These are phyloP conservation scores for Suhomyces atakaporum DNA, from an alignment of 1,139 yeast species.

Conservation along the genomic window DNA sequence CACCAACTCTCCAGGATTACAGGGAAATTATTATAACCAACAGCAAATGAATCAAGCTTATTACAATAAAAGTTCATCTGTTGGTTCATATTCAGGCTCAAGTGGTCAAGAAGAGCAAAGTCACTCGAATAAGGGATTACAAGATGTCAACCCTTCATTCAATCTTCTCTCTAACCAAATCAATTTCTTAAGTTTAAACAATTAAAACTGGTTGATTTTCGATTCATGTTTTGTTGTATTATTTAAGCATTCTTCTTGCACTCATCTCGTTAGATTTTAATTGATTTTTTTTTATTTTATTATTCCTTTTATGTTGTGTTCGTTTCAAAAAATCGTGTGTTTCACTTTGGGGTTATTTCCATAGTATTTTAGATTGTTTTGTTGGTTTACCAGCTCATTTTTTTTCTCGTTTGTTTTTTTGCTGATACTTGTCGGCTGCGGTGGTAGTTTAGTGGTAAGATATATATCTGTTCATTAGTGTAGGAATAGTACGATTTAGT, in stretches of 20 bases:
- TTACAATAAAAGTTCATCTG: conserved; percentile 12
- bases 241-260: conserved; percentile 6
- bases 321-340: conserved; percentile 5
- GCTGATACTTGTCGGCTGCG: conserved; percentile 1
- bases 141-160: conserved; percentile 18
- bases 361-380: conserved; percentile 3
- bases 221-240: not conserved
- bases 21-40: conserved; percentile 22
- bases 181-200: conserved; percentile 39
- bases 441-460: conserved; percentile 1
- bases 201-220: conserved; percentile 3
- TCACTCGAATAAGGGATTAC: conserved; percentile 2
- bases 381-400: conserved; percentile 3
- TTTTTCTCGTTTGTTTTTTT: conserved; percentile 1
- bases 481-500: not conserved
- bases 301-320: conserved; percentile 1
- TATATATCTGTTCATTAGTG: not conserved
- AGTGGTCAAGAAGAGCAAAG: conserved; percentile 6
- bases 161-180: conserved; percentile 31
- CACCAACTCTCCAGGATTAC: conserved; percentile 30
- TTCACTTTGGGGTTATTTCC: conserved; percentile 4
- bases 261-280: conserved; percentile 6
- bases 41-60: conserved; percentile 12
- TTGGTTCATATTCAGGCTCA: conserved; percentile 17
- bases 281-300: not conserved